A percentile compares a stretch with the other conserved stretches of the same genome.
These are phyloP conservation scores for Penicillium tannophilum DNA, from an alignment of 495 filamentous ascomycete species.

Conservation along the genomic window DNA sequence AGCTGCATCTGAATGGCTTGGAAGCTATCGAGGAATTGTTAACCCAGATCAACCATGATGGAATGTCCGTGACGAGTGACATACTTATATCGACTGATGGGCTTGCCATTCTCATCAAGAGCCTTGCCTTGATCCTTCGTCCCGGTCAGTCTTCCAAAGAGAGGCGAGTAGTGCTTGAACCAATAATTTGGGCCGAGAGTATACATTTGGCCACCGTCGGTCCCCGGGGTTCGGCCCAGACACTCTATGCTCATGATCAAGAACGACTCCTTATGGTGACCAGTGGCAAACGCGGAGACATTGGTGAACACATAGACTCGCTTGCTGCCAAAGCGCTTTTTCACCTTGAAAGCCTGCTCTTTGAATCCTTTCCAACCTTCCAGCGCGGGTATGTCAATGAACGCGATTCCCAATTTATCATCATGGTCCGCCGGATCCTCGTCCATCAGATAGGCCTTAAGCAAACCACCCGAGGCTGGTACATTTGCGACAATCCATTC, in stretches of 20 bases:
- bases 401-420: constrained; percentile 83
- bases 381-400: constrained; percentile 60
- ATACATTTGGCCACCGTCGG: constrained; percentile 75
- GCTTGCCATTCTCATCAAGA: constrained; percentile 51
- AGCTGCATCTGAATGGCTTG: constrained; percentile 93
- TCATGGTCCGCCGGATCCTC: constrained; percentile 87
- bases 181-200: constrained; percentile 75
- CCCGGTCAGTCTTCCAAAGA: constrained; percentile 81
- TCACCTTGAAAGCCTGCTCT: constrained; percentile 67
- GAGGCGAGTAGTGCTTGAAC: constrained; percentile 83
- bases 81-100: constrained; percentile 69
- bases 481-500: constrained; percentile 89
- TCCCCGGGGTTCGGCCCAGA: constrained; percentile 69
- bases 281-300: constrained; percentile 57
- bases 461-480: constrained; percentile 70
- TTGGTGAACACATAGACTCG: constrained; percentile 75
- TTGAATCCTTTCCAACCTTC: constrained; percentile 69
- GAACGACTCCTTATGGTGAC: constrained; percentile 57
- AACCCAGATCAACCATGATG: constrained; percentile 6
- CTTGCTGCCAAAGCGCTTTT: constrained; percentile 83
- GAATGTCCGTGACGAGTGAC: constrained; percentile 24
- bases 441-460: constrained; percentile 84
- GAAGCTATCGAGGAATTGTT: constrained; percentile 58
- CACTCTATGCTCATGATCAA: constrained; percentile 71
- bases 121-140: constrained; percentile 63